Evolutionary conservation across 345 rosid species (phyloP), one percentile per base, ranked within the genome.

Genomic region (Populus nigra): DNA sequence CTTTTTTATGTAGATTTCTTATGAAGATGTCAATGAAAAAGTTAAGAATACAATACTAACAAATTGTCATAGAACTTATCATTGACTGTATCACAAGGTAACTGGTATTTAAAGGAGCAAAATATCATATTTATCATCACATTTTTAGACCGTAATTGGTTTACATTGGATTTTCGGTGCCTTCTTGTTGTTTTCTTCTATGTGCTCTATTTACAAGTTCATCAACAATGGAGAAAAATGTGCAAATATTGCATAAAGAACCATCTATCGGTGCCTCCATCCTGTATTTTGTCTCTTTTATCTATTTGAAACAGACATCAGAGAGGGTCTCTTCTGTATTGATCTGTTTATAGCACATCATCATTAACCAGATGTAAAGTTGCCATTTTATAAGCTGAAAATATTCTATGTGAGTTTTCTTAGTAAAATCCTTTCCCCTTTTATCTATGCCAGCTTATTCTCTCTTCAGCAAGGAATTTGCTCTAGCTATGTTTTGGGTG

Each of bases 381-480:
- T 69, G 8, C 18, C n/a, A 35, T 10, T 31, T n/a, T 59, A 73
- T 43, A 73, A 73, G 47, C 62, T 73, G 76, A 73, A 57, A 57
- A 43, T 41, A 3, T 74, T 62, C 70, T 8, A 2, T 62, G 31
- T 23, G 63, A 50, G 8, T 45, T 20, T 33, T 55, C 15, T 15
- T 61, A 6, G 35, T 12, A 17, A 72, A 57, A 33, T 57, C 65
- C 47, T 73, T 18, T 73, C 20, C 41, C 75, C 1, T 1, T 11
- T 25, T 11, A 15, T 36, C 41, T 7, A 35, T 73, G 49, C 65
- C 62, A 41, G 13, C 27, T 31, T 25, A n/a, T 23, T 59, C 15
- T 23, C 25, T 59, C 29, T 59, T 59, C 65, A 59, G 23, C 15
- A 23, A 59, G 15, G 65, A 59, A 3, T 16, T n/a, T n/a, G 12